Base-by-base conservation (phyloP, 169 alveolate genomes). In the Eimeria falciformis region DNA sequence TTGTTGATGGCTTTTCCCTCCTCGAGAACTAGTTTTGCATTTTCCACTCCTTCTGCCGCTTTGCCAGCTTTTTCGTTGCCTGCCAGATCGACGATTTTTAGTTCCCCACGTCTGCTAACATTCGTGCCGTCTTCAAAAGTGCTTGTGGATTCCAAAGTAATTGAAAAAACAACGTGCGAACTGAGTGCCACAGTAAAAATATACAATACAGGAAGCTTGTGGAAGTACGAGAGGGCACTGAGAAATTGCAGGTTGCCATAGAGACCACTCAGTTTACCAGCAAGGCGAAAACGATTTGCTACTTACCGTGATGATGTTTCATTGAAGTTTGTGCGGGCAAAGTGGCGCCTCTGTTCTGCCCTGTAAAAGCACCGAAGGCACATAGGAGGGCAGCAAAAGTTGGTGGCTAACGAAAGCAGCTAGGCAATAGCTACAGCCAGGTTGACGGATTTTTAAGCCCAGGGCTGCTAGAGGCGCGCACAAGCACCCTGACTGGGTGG, bases 321-420 rank as follows among this genome's bases (percentile, higher is more conserved):
- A 87, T 96, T 96, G 95, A 96, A 95, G 66, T 96, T 95, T 68
- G 98, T 96, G 46, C 94, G 94, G 17, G 97, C 96, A 50, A 96
- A 96, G 83, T 95, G 97, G 50, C 98, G 89, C 90, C 96, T 90
- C 81, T 95, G 96, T 78, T 96, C 97, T 33, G 97, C 98, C 58
- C 95, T 92, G 66, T 40, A 11, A 14, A 11, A 23, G 53, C 33
- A 79, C 45, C 25, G 4, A 12, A 65, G 71, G 83, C 55, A 84
- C 65, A 66, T 1, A 66, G 21, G 66, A 12, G 18, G 69, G 27
- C 27, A 65, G 43, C n/a, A 25, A 77, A 14, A 47, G 66, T 53
- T 53, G 9, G 17, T 17, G n/a, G 65, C 5, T 53, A 53, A 53
- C 65, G 40, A 33, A 33, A 33, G 2, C 25, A 18, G 65, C 65